Evolutionary conservation across 2,329 filamentous ascomycete species (phyloP).

Genomic region (Grosmannia huntii): DNA sequence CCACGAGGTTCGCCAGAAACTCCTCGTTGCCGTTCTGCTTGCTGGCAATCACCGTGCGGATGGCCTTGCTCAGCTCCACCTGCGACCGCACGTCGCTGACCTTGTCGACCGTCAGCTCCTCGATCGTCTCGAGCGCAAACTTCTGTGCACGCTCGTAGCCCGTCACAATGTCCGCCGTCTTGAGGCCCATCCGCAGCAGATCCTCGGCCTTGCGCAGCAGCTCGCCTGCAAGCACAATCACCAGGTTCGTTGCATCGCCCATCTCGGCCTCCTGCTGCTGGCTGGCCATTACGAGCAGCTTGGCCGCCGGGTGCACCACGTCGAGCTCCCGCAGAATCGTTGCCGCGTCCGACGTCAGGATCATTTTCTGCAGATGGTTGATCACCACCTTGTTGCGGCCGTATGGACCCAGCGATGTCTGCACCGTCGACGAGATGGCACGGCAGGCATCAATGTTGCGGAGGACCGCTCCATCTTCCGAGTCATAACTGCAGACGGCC

Average conservation of each 20-base stretch:
- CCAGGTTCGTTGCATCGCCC: conserved; percentile 95
- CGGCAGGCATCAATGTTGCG: conserved; percentile 98
- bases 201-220: conserved; percentile 95
- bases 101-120: conserved; percentile 83
- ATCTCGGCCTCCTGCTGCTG: conserved; percentile 99
- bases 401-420: conserved; percentile 93
- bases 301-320: conserved; percentile 94
- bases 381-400: conserved; percentile 99
- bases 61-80: conserved; percentile 82
- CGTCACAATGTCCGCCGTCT: conserved; percentile 93
- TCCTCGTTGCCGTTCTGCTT: conserved; percentile 95
- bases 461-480: conserved; percentile 96
- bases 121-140: conserved; percentile 72
- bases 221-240: conserved; percentile 91
- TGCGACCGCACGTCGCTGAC: conserved; percentile 72
- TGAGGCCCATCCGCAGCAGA: conserved; percentile 88
- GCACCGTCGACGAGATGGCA: conserved; percentile 88
- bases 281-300: conserved; percentile 94
- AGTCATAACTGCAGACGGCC: conserved; percentile 65
- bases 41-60: conserved; percentile 87
- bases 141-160: conserved; percentile 93
- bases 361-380: conserved; percentile 99
- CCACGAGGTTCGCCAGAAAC: conserved; percentile 71
- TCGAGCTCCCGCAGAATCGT: conserved; percentile 96
- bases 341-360: conserved; percentile 92